A percentile compares a stretch with the other conserved stretches of the same genome.
Conservation (phyloP, 2,329 filamentous ascomycete species). For the Trichoderma polysporum region DNA sequence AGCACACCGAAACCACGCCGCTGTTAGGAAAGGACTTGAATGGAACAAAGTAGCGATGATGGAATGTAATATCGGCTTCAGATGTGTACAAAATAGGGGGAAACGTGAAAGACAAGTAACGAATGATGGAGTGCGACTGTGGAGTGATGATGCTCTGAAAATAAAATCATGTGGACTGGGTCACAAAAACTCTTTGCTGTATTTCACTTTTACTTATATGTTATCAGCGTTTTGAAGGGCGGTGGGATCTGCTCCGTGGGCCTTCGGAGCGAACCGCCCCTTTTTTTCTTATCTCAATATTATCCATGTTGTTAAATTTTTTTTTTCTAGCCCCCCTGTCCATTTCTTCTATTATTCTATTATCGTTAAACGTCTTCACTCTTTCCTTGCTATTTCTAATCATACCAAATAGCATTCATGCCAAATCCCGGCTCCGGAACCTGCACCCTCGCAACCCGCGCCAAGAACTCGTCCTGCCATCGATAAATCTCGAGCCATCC, state of each 20-base stretch:
- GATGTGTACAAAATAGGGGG: background rate
- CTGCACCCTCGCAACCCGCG: conserved; percentile 71
- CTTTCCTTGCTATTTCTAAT: conserved; percentile 39
- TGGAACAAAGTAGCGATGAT: conserved; percentile 17
- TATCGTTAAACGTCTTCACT: background rate
- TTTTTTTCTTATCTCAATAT: background rate
- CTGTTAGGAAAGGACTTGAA: conserved; percentile 29
- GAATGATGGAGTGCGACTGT: background rate
- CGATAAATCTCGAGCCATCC: conserved; percentile 86
- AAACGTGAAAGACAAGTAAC: background rate
- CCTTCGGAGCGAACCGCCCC: background rate
- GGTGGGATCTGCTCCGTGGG: background rate
- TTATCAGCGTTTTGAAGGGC: background rate
- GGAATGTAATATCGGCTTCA: background rate
- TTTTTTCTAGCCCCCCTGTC: background rate
- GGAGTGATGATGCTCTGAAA: background rate
- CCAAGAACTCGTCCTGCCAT: conserved; percentile 79
- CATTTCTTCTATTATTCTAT: background rate
- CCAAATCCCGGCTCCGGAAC: conserved; percentile 87
- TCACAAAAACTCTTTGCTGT: background rate
- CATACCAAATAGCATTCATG: conserved; percentile 97
- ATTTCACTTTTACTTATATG: background rate
- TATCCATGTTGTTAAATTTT: background rate
- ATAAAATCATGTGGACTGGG: background rate
- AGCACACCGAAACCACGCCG: conserved; percentile 33